phyloP scores from a whole-genome alignment of 2,329 filamentous ascomycete species.

The Diaporthe nobilis region DNA sequence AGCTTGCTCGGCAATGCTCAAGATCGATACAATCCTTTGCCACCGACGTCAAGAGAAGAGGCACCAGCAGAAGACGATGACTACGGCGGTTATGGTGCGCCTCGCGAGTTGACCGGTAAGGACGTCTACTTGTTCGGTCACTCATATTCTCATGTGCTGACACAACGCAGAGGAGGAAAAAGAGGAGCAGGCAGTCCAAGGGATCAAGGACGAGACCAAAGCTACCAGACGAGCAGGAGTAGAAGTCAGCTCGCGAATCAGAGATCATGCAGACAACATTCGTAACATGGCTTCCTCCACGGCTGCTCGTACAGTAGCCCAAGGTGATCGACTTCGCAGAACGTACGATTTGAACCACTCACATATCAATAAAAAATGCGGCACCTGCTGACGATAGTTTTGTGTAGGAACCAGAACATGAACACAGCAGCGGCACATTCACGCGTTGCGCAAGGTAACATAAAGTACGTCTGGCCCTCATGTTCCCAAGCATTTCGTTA shows the following conservation, averaged over 20 bases:
- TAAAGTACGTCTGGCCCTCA: too few species aligned
- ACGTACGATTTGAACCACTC: too few species aligned
- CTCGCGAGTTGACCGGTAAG: slow-evolving; percentile 73
- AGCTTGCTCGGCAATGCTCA: slow-evolving; percentile 33
- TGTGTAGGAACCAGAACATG: slow-evolving; percentile 83
- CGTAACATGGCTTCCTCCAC: too few species aligned
- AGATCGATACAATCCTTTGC: slow-evolving; percentile 30
- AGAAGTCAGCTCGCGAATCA: too few species aligned
- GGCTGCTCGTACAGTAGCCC: slow-evolving; percentile 80
- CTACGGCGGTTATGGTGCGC: slow-evolving; percentile 73
- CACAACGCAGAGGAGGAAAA: slow-evolving; percentile 79
- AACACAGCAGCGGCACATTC: slow-evolving; percentile 83
- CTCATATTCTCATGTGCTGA: background rate
- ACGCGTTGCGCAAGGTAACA: too few species aligned
- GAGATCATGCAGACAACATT: too few species aligned
- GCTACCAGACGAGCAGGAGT: slow-evolving; percentile 84
- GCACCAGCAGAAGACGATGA: slow-evolving; percentile 33
- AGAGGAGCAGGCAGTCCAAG: slow-evolving; percentile 79
- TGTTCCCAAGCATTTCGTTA: too few species aligned
- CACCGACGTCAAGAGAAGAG: background rate
- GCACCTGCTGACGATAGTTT: too few species aligned
- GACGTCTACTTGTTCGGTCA: fast-evolving
- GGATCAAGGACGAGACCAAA: slow-evolving; percentile 80
- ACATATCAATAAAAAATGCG: too few species aligned
- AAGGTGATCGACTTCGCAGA: slow-evolving; percentile 86